These are phyloP conservation scores for Phalaenopsis equestris DNA, from an alignment of 106 monocot species.

Conservation along the genomic window DNA sequence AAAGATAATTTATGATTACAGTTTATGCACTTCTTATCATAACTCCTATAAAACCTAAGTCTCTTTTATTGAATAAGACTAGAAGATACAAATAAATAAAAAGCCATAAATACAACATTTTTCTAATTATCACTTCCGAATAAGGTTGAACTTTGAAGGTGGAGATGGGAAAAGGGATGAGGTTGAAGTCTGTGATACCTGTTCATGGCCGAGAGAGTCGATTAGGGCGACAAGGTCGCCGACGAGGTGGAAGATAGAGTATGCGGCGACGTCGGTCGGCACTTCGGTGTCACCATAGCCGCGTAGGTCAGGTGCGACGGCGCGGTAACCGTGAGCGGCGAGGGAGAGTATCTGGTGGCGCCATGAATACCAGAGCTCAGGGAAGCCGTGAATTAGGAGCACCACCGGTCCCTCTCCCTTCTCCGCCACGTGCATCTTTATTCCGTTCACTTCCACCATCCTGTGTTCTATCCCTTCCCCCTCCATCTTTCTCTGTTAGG, in stretches of 20 bases:
- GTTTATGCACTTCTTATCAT: no score
- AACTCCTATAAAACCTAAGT: no score
- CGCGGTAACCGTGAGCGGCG: conserved; percentile 38
- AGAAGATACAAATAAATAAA: no score
- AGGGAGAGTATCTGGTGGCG: conserved; percentile 52
- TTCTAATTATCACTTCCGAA: no score
- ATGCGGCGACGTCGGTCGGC: background rate
- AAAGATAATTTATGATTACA: no score
- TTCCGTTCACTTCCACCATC: conserved; percentile 45
- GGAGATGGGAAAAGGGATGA: background rate
- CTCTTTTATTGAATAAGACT: no score
- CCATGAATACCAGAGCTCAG: conserved; percentile 79
- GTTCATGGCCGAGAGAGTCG: conserved; percentile 20
- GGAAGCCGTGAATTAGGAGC: conserved; percentile 61
- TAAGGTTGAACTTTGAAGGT: no score
- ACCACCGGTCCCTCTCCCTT: conserved; percentile 44
- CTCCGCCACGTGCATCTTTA: conserved; percentile 62
- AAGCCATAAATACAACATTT: no score
- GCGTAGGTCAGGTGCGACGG: conserved; percentile 61
- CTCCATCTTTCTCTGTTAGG: background rate
- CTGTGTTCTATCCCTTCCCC: conserved; percentile 9
- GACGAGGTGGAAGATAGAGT: conserved; percentile 18
- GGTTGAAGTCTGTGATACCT: background rate
- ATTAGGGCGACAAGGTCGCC: conserved; percentile 21
- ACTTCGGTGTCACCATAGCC: conserved; percentile 49